Conservation (phyloP, 768 basidiomycete species). For the Lactarius quietus region DNA sequence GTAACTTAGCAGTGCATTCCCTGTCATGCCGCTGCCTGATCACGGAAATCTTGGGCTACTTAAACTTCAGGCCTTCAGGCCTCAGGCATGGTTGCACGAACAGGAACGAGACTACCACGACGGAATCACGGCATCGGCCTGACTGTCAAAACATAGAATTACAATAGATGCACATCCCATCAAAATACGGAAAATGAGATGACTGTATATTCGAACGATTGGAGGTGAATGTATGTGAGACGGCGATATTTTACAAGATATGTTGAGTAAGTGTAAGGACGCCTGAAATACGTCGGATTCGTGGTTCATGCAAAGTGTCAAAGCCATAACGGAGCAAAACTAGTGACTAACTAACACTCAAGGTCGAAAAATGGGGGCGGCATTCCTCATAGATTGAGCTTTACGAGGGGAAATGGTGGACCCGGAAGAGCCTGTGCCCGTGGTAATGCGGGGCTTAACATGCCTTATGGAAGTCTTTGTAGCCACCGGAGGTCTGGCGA, state of each 20-base stretch:
- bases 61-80: no score
- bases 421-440: constrained; percentile 1
- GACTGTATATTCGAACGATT: constrained; percentile 4
- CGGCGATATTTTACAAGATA: constrained; percentile 20
- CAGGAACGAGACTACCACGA: not conserved
- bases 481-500: constrained; percentile 4
- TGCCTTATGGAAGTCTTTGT: constrained; percentile 21
- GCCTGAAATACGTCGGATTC: not conserved
- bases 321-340: not conserved
- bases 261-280: constrained; percentile 10
- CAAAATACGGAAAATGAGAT: not conserved
- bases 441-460: constrained; percentile 10
- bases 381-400: constrained; percentile 8
- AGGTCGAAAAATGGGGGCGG: not conserved
- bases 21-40: not conserved
- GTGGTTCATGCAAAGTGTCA: not conserved
- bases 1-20: not conserved
- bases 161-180: not conserved
- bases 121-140: not conserved
- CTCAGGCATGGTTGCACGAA: not conserved
- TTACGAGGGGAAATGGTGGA: constrained; percentile 1
- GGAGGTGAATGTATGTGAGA: constrained; percentile 7
- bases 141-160: not conserved
- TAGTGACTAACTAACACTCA: constrained; percentile 7
- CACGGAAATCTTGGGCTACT: not conserved